phyloP scores from a whole-genome alignment of 208 protist genomes.

The Leptomonas pyrrhocoris region DNA sequence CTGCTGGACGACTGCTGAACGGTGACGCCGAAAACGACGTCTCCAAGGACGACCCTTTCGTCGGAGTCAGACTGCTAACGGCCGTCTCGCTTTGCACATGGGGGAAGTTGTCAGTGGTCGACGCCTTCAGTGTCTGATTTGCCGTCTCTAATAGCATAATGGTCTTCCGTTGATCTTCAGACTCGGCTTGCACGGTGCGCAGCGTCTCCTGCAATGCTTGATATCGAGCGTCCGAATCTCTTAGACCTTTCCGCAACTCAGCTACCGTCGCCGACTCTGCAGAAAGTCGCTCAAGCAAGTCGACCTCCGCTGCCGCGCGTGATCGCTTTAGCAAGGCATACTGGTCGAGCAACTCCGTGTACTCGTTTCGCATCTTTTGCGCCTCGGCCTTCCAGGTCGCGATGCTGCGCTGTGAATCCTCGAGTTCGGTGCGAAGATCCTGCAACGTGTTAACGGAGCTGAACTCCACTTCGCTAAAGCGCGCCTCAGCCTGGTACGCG shows the following conservation, averaged over 20 bases:
- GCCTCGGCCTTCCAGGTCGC: constrained; percentile 39
- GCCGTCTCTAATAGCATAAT: constrained; percentile 30
- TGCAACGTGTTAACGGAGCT: constrained; percentile 49
- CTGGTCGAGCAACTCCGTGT: constrained; percentile 39
- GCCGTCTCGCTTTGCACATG: constrained; percentile 13
- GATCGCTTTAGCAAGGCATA: constrained; percentile 41
- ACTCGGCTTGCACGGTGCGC: constrained; percentile 21
- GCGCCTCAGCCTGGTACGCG: constrained; percentile 59
- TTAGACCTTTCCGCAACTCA: constrained; percentile 12
- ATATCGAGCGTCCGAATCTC: constrained; percentile 28
- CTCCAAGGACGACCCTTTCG: constrained; percentile 18
- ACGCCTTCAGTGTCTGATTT: constrained; percentile 20
- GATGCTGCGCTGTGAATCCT: constrained; percentile 53
- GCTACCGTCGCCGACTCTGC: constrained; percentile 16
- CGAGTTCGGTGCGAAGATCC: constrained; percentile 58
- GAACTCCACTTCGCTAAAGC: constrained; percentile 48
- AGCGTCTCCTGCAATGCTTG: constrained; percentile 23
- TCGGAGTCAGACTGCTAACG: background rate
- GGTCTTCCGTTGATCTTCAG: constrained; percentile 26
- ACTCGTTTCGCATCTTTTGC: constrained; percentile 36
- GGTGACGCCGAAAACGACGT: background rate
- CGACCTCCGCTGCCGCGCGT: constrained; percentile 20
- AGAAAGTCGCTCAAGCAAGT: constrained; percentile 28
- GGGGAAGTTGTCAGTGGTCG: background rate
- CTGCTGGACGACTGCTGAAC: background rate